Evolutionary conservation across 2,329 filamentous ascomycete genomes (phyloP).

Genomic region (Xylariaceae sp.): DNA sequence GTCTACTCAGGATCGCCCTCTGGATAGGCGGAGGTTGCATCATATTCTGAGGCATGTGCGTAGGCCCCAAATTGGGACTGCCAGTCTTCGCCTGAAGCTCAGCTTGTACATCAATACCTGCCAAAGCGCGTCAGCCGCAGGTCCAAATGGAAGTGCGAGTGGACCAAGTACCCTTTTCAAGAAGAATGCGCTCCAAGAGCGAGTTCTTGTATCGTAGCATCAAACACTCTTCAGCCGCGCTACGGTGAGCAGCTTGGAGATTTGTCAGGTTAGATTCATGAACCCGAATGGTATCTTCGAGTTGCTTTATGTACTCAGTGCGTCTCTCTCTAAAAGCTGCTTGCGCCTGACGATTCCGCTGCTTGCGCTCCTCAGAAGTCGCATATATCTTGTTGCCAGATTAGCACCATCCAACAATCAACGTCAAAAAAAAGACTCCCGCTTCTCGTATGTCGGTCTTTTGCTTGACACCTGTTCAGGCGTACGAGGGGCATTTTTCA

Average conservation of each 20-base stretch:
- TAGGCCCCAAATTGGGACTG: constrained; percentile 72
- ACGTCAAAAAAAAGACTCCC: not conserved
- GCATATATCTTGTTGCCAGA: constrained; percentile 73
- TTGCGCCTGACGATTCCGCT: constrained; percentile 93
- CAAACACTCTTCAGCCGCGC: constrained; percentile 89
- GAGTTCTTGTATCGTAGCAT: constrained; percentile 99
- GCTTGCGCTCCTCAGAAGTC: constrained; percentile 96
- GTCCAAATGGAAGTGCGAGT: not conserved
- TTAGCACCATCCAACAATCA: constrained; percentile 11
- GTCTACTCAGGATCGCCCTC: constrained; percentile 73
- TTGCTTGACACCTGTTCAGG: not conserved
- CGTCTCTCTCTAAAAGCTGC: constrained; percentile 94
- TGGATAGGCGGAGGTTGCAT: constrained; percentile 73
- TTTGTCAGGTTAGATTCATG: constrained; percentile 92
- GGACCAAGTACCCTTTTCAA: constrained; percentile 73
- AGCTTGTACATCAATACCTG: constrained; percentile 94
- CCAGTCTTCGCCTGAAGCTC: constrained; percentile 90
- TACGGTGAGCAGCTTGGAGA: constrained; percentile 89
- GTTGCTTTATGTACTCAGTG: constrained; percentile 98
- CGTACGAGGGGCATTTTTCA: not conserved
- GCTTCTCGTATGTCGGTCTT: not conserved
- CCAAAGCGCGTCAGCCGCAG: constrained; percentile 2
- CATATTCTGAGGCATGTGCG: constrained; percentile 60
- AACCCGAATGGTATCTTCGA: constrained; percentile 94
- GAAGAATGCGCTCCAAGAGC: constrained; percentile 83